These are phyloP conservation scores for Papiliotrema fonsecae DNA, from an alignment of 1,284 basidiomycete genomes.

Conservation along the genomic window DNA sequence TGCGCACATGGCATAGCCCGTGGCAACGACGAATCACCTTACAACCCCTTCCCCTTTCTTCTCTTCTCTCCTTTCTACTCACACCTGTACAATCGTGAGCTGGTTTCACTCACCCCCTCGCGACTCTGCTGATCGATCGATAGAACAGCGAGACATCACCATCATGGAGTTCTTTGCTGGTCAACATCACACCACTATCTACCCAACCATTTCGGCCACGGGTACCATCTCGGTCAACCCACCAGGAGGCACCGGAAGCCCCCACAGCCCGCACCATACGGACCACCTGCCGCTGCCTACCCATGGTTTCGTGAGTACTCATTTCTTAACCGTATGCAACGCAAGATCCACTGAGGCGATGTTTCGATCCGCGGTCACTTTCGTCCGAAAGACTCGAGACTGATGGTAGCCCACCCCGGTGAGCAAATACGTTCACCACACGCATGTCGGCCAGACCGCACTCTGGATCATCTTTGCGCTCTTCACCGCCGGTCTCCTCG, in stretches of 20 bases:
- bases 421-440: slow-evolving; percentile 17
- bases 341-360: background rate
- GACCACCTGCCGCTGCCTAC: slow-evolving; percentile 24
- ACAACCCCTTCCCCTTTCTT: too few relatives aligned
- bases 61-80: too few relatives aligned
- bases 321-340: background rate
- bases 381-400: background rate
- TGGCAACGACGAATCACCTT: too few relatives aligned
- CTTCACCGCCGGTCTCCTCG: slow-evolving; percentile 32
- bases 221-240: slow-evolving; percentile 34
- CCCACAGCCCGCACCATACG: slow-evolving; percentile 18
- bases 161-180: slow-evolving; percentile 5
- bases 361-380: background rate
- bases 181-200: slow-evolving; percentile 2
- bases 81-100: too few relatives aligned
- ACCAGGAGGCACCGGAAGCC: slow-evolving; percentile 27
- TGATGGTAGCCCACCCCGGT: slow-evolving; percentile 10
- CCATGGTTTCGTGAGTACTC: slow-evolving; percentile 20
- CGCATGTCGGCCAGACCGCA: slow-evolving; percentile 23
- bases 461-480: slow-evolving; percentile 38
- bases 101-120: too few relatives aligned
- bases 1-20: too few relatives aligned
- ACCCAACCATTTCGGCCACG: slow-evolving; percentile 10
- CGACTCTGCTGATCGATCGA: too few relatives aligned
- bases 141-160: too few relatives aligned